Evolutionary conservation across 1,139 yeast species (phyloP), one percentile per base, ranked within the genome.

Genomic region (Yamadazyma dendronema): DNA sequence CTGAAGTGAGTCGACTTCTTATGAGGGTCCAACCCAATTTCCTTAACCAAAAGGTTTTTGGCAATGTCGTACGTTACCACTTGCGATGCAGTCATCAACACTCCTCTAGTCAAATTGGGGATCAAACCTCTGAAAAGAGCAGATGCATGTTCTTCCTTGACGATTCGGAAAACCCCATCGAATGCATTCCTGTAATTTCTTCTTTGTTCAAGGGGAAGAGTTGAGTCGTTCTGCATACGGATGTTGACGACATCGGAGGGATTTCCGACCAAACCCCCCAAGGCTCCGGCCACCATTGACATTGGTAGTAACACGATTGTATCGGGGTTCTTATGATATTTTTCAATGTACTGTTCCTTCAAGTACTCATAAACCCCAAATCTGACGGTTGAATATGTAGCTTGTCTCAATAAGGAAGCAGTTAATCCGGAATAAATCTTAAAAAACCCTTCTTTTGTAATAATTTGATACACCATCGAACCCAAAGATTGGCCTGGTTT

Each of bases 81-180:
- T 58, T 88, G 96, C 2, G 94, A 82, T 1, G 95, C 90, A 0
- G 96, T 88, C 96, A 88, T 88, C 40, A 88, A 68, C 8, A 86
- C 77, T 15, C 95, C 96, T 54, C 96, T 73, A 3, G 81, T 73
- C 50, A 86, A 72, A 54, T 88, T 88, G 17, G 96, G 95, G 17
- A 73, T 73, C 44, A 85, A 66, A 1, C 96, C 96, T 44, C 92
- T 72, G 54, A 84, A 81, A 42, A 85, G 63, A 2, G 88, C 68
- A n/a, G 52, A 39, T 2, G 72, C 50, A 11, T 84, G 82, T 57
- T 88, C 96, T 31, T 79, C 78, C 32, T 59, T 66, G n/a, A 65
- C 50, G 36, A 88, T 79, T 46, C 82, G 71, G 39, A 60, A 53
- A 27, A 87, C 61, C 6, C 96, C 96, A 56, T 87, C 90, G 33